Base-by-base conservation (phyloP, 331 rosid genomes). In the Saraca asoca region DNA sequence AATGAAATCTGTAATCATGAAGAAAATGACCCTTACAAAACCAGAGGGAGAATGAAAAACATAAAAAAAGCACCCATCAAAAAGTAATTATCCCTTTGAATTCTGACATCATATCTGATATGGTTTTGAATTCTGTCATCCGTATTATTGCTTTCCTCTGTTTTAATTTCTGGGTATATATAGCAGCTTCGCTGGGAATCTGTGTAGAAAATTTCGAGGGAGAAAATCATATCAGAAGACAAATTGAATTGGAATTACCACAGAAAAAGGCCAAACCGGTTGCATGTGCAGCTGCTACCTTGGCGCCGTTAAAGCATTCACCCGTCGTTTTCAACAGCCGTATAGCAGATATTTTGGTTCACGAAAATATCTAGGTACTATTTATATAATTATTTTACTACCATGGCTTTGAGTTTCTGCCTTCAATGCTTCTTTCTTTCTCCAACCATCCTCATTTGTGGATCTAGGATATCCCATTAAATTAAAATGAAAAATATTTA, bases 251-350 rank as follows among this genome's bases (percentile, higher is more conserved):
- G 57, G 72, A 74, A 65, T 15, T 16, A 20, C 11, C 53, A 35
- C 51, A 56, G 20, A 74, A 58, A 78, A 59, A 7, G 80, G 31
- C 83, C 88, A 84, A 88, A 69, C 53, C 7, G 1, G 0, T 2
- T 75, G 89, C 96, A 89, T 85, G 96, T 87, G 93, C 89, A 37
- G 19, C 73, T 80, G 81, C 83, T 62, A 6, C 72, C 57, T 60
- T 78, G 11, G 52, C 80, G 77, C 85, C 75, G 80, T 51, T 66
- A 39, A 77, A 51, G 35, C 34, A 5, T 52, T 70, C 61, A 16
- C 19, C 51, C 33, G 68, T 88, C 84, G 18, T 74, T 83, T 68
- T 88, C 85, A 63, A 50, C 41, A 24, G 41, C 61, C 49, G 53
- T 62, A 58, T 58, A 31, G 10, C 77, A 65, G 65, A 58, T 51